Evolutionary conservation across 2,329 filamentous ascomycete species (phyloP), one percentile per base, ranked within the genome.

Genomic region (Sporothrix dimorphospora): DNA sequence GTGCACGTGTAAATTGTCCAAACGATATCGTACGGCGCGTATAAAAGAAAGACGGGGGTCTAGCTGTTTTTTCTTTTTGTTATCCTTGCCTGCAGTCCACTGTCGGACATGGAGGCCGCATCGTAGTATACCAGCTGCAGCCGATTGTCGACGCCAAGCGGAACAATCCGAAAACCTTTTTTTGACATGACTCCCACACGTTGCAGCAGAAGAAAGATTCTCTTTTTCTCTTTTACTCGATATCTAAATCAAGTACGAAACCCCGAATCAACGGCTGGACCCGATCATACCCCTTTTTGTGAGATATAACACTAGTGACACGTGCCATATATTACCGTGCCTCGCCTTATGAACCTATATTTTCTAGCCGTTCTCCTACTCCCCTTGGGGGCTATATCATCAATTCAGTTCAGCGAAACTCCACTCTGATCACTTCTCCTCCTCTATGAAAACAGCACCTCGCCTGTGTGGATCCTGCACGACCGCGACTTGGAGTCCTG

Each of bases 401-500:
- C 49, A 47, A 3, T 47, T 21, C 30, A 34, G 30, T 34, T 6
- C 30, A 34, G 30, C 6, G 30, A 67, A 1, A 14, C n/a, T 40
- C n/a, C 21, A 11, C 3, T 21, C 21, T 27, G 11, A 9, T 6
- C 11, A n/a, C 30, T 4, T 49, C 47, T 9, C 21, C 27, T 2
- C 12, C 55, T 21, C 24, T 40, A 74, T 7, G 71, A 71, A n/a
- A 75, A 73, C 16, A 70, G 4, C 4, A 75, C 30, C 66, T 75
- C 75, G 6, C 66, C 75, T 12, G 73, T 71, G n/a, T 69, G n/a
- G 53, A 74, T 74, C 4, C 34, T 12, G 51, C 71, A 75, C 65
- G 73, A 75, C 67, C 71, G 47, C 7, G 70, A 2, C 70, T 75
- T 75, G 45, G 72, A 74, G 55, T 75, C 75, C 40, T 69, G 68